Evolutionary conservation across 1,284 basidiomycete species (phyloP).

Genomic region (Veloboletus limbatus): DNA sequence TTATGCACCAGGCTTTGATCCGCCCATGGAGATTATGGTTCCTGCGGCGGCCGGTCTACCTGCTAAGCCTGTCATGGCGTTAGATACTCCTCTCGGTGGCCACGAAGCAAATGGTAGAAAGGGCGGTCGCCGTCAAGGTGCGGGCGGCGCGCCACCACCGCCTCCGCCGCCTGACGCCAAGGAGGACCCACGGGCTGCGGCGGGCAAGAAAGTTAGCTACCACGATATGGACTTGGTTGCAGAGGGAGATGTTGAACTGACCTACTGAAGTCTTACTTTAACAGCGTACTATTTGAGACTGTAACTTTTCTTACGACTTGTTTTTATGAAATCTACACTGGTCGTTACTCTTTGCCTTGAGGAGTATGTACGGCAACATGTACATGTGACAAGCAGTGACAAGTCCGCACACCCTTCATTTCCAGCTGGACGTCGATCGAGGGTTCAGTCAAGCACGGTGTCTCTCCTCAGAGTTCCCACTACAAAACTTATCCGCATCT

Average conservation of each 20-base stretch:
- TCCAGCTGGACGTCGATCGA: constrained; percentile 32
- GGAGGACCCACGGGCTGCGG: constrained; percentile 82
- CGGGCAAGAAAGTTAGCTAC: constrained; percentile 78
- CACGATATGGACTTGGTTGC: constrained; percentile 87
- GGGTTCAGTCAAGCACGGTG: constrained; percentile 23
- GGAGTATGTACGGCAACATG: constrained; percentile 23
- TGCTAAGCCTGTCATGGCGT: constrained; percentile 64
- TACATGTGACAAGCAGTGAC: constrained; percentile 31
- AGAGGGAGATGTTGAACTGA: constrained; percentile 80
- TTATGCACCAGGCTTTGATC: constrained; percentile 55
- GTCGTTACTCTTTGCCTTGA: constrained; percentile 27
- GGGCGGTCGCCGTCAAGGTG: constrained; percentile 36
- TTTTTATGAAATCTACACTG: constrained; percentile 30
- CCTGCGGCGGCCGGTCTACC: constrained; percentile 70
- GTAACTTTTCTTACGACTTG: constrained; percentile 16
- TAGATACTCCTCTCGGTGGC: constrained; percentile 52
- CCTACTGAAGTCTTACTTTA: constrained; percentile 51
- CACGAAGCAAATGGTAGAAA: constrained; percentile 39
- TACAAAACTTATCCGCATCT: constrained; percentile 16
- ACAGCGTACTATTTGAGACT: constrained; percentile 23
- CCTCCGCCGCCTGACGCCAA: constrained; percentile 82
- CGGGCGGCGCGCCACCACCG: constrained; percentile 49
- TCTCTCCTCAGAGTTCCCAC: constrained; percentile 15
- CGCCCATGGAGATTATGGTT: constrained; percentile 42
- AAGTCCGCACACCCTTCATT: constrained; percentile 27